Evolutionary conservation across 768 basidiomycete species (phyloP).

Genomic region (Coprinellus aureogranulatus): DNA sequence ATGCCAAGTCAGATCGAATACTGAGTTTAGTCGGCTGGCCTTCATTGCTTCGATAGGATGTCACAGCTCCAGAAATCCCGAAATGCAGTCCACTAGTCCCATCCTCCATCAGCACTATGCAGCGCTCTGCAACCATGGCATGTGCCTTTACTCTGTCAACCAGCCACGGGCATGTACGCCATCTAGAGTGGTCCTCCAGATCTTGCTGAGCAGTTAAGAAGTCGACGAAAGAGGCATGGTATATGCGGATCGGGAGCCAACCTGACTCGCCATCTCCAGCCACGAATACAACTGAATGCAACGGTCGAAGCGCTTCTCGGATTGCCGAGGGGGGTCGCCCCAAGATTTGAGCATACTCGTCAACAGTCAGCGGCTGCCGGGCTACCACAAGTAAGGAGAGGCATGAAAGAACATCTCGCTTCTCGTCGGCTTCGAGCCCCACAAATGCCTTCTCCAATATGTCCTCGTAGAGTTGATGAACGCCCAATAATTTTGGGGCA

Average conservation of each 20-base stretch:
- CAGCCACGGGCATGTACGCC: background rate
- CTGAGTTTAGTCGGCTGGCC: background rate
- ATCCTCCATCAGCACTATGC: too few species aligned
- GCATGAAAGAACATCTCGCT: background rate
- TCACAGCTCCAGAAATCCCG: background rate
- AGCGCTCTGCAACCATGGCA: too few species aligned
- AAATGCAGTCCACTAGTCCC: background rate
- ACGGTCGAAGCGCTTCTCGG: background rate
- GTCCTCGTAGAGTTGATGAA: background rate
- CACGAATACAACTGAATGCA: background rate
- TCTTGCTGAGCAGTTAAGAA: background rate
- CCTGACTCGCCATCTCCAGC: background rate
- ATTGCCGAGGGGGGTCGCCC: background rate
- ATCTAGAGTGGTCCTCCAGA: background rate
- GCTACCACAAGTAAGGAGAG: constrained; percentile 1
- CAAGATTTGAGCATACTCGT: background rate
- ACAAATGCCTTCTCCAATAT: background rate
- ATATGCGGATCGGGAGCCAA: background rate
- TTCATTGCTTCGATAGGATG: background rate
- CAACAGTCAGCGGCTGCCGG: background rate
- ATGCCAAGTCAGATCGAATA: background rate
- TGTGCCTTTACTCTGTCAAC: background rate
- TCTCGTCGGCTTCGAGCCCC: background rate
- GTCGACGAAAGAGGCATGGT: constrained; percentile 3
- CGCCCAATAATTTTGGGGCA: background rate